phyloP scores from a whole-genome alignment of 1,284 basidiomycete species.

The Marasmius tenuissimus region DNA sequence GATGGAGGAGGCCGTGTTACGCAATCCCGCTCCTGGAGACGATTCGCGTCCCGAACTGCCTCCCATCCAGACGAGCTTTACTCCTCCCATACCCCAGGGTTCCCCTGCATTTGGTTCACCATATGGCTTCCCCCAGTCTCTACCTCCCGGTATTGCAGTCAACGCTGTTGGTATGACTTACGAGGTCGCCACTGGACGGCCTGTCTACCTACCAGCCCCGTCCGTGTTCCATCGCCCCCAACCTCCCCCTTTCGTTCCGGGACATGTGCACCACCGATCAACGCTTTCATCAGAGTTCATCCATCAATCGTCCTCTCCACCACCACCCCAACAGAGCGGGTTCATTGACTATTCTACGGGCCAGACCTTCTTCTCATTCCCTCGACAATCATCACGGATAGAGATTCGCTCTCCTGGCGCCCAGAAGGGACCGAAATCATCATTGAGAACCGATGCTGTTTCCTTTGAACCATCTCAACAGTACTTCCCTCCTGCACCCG shows the following conservation, averaged over 20 bases:
- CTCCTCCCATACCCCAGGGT: constrained; percentile 52
- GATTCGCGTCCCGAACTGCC: constrained; percentile 34
- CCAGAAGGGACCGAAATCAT: constrained; percentile 28
- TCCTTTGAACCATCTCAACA: constrained; percentile 43
- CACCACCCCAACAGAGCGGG: constrained; percentile 40
- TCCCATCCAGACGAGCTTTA: constrained; percentile 59
- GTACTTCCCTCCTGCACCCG: constrained; percentile 8
- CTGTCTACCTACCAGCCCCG: constrained; percentile 65
- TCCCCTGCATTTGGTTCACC: constrained; percentile 64
- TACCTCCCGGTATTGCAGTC: constrained; percentile 75
- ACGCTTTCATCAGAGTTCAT: constrained; percentile 60
- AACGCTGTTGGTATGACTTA: constrained; percentile 74
- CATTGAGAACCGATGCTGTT: constrained; percentile 43
- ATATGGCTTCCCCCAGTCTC: constrained; percentile 55
- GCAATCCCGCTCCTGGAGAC: constrained; percentile 26
- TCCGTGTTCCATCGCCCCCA: constrained; percentile 67
- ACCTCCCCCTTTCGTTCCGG: constrained; percentile 46
- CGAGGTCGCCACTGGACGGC: constrained; percentile 75
- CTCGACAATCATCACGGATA: constrained; percentile 68
- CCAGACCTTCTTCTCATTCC: constrained; percentile 66
- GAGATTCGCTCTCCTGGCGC: constrained; percentile 71
- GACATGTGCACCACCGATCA: constrained; percentile 61
- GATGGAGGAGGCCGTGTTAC: constrained; percentile 41
- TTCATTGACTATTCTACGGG: constrained; percentile 65
- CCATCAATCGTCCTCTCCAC: constrained; percentile 54